Percentiles rank a stretch among this genome's conserved stretches.
These are phyloP conservation scores for Rhinocladiella mackenziei DNA, from an alignment of 2,329 filamentous ascomycete species.

Conservation along the genomic window DNA sequence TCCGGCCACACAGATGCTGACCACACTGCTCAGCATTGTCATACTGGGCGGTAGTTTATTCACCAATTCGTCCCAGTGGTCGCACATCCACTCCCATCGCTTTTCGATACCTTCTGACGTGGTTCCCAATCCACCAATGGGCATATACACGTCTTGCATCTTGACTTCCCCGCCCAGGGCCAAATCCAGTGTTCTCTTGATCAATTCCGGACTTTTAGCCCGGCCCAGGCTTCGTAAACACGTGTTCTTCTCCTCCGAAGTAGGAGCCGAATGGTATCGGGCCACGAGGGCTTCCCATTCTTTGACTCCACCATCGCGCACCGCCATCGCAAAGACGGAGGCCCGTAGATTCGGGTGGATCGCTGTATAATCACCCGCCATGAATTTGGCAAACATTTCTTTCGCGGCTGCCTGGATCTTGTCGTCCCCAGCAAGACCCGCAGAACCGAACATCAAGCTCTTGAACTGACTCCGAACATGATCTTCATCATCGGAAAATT, in stretches of 20 bases:
- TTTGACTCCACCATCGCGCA: constrained; percentile 78
- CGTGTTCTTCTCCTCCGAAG: constrained; percentile 85
- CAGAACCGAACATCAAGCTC: constrained; percentile 78
- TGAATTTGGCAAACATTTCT: constrained; percentile 86
- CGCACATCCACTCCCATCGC: constrained; percentile 76
- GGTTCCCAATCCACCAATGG: constrained; percentile 70
- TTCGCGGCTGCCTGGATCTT: constrained; percentile 73
- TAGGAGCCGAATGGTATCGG: constrained; percentile 69
- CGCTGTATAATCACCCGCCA: constrained; percentile 70
- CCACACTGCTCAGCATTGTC: constrained; percentile 78
- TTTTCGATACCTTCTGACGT: constrained; percentile 75
- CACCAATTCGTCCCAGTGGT: constrained; percentile 81
- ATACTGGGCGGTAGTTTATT: constrained; percentile 80
- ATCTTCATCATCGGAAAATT: constrained; percentile 76
- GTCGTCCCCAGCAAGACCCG: constrained; percentile 76
- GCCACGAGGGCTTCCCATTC: constrained; percentile 78
- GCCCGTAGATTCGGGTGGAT: constrained; percentile 88
- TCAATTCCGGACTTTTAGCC: constrained; percentile 70
- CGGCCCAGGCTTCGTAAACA: constrained; percentile 79
- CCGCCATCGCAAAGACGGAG: constrained; percentile 77
- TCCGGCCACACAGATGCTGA: constrained; percentile 74
- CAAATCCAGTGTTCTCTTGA: constrained; percentile 73
- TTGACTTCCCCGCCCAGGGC: constrained; percentile 78
- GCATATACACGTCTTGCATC: constrained; percentile 91
- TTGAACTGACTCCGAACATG: constrained; percentile 96